Conservation (phyloP, 2,329 filamentous ascomycete genomes). For the Septoria petroselini region DNA sequence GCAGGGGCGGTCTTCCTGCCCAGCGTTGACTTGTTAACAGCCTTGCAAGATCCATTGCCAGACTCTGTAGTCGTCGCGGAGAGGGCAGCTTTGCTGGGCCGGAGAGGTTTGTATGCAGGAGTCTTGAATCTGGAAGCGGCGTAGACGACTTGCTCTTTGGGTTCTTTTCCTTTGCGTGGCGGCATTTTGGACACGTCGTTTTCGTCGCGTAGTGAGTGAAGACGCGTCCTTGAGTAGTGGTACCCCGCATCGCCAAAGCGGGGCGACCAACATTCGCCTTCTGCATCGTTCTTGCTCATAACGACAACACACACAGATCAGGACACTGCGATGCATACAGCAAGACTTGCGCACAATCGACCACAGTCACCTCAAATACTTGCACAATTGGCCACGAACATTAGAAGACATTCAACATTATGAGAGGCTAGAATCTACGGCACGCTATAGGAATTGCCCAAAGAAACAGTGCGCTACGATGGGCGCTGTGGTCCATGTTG, state of each 20-base stretch:
- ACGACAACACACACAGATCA: too few species aligned
- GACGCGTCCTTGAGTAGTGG: neutral
- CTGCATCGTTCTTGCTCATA: neutral
- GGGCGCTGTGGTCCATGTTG: too few species aligned
- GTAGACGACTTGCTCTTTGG: conserved; percentile 37
- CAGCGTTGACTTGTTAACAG: conserved; percentile 16
- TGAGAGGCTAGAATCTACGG: neutral
- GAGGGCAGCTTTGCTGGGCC: conserved; percentile 28
- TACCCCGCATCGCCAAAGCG: conserved; percentile 1
- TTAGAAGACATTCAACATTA: neutral
- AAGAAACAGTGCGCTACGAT: too few species aligned
- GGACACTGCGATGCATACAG: too few species aligned
- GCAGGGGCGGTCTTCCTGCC: conserved; percentile 12
- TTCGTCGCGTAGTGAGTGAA: neutral
- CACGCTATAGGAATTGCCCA: neutral
- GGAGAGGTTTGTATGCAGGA: conserved; percentile 36
- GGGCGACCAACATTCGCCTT: too few species aligned
- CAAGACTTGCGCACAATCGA: too few species aligned
- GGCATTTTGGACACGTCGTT: conserved; percentile 26
- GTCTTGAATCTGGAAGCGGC: conserved; percentile 35
- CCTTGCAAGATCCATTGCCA: too few species aligned
- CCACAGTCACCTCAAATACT: too few species aligned
- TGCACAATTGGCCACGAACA: too few species aligned
- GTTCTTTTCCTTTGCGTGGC: conserved; percentile 36
- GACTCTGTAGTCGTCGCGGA: conserved; percentile 49